These are phyloP conservation scores for Claviceps purpurea DNA, from an alignment of 2,329 filamentous ascomycete genomes.

Conservation along the genomic window DNA sequence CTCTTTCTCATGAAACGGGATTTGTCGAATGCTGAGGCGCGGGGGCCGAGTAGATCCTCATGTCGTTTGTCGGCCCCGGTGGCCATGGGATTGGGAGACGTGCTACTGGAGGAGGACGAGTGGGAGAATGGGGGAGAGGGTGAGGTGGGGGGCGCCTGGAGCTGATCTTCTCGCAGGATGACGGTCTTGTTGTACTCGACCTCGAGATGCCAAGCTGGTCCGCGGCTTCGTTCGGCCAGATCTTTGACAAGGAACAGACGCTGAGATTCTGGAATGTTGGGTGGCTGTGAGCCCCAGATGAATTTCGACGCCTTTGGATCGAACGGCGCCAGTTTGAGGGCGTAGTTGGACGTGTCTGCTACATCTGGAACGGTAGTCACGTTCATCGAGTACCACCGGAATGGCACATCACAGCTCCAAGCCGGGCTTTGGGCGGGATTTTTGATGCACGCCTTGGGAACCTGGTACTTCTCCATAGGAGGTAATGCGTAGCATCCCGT, in stretches of 20 bases:
- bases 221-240: conserved; percentile 30
- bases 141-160: conserved; percentile 8
- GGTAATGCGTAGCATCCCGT: conserved; percentile 45
- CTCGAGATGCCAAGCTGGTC: conserved; percentile 42
- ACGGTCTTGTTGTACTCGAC: conserved; percentile 43
- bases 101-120: neutral
- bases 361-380: conserved; percentile 19
- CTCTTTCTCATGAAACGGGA: conserved; percentile 11
- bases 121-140: neutral
- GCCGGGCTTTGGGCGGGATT: conserved; percentile 40
- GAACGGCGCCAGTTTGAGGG: conserved; percentile 24
- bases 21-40: conserved; percentile 13
- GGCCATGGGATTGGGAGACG: conserved; percentile 8
- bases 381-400: conserved; percentile 29
- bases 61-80: conserved; percentile 15
- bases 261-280: conserved; percentile 25
- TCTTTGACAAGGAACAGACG: conserved; percentile 37
- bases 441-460: conserved; percentile 42
- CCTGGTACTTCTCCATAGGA: conserved; percentile 33
- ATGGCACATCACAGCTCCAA: conserved; percentile 49
- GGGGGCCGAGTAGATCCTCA: conserved; percentile 8
- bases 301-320: conserved; percentile 26
- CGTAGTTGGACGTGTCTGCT: conserved; percentile 24
- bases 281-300: conserved; percentile 42
- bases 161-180: conserved; percentile 31